Base-by-base conservation (phyloP, 768 basidiomycete genomes). In the Myochromella boudieri region DNA sequence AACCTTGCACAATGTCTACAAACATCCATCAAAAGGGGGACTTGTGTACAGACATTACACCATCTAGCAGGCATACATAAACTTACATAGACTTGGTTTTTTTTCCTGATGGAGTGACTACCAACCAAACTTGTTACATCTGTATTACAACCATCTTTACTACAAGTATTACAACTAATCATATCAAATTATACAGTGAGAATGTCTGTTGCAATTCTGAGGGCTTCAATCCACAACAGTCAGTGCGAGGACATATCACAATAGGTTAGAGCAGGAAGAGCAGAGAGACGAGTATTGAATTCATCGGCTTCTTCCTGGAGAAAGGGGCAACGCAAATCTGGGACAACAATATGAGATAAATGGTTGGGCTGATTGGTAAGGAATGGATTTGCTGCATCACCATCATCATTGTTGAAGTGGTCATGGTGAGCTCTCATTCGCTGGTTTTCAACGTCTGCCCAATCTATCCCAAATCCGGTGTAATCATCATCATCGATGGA, bases 401-500 rank as follows among this genome's bases (percentile, higher is more conserved):
- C 15, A 17, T 46, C 45, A 39, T 25, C n/a, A 29, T 11, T 21
- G 38, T 60, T 60, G 39, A 49, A 12, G 0, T 29, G 28, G 28
- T 51, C 11, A 37, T 60, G 58, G 34, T 62, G 51, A 4, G 32
- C 25, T 11, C 38, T 42, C 9, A 53, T 42, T 9, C n/a, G n/a
- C n/a, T 20, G 6, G 37, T 58, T 40, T 11, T 58, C 52, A 9
- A 52, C 25, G 17, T 42, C 54, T 9, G 55, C 39, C 63, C 61
- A 64, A 36, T 67, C 60, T 37, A 65, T 54, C 0, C 61, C 63
- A 58, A 63, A 65, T 3, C 33, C 49, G 2, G 46, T 43, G 11
- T 51, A 10, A 15, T 65, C 54, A 14, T 49, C 55, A 21, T 43
- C 34, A 37, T 34, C n/a, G 6, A 15, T 18, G 6, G 46, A 28